Evolutionary conservation across 163 green algal species (phyloP).

Genomic region (Volvox carteri): DNA sequence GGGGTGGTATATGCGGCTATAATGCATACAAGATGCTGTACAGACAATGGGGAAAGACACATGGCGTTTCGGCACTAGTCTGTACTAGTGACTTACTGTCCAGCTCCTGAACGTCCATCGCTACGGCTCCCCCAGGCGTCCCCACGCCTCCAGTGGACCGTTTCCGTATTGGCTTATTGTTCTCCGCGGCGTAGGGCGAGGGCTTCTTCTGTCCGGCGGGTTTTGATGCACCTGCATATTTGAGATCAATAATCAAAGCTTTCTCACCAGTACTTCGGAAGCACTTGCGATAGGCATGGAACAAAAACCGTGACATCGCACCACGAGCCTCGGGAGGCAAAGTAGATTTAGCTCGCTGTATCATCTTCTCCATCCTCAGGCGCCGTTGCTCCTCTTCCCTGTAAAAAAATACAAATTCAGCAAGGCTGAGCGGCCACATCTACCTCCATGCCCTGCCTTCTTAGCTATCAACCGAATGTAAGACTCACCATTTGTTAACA

Average conservation of each 20-base stretch:
- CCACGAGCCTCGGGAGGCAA: slow-evolving; percentile 36
- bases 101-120: slow-evolving; percentile 19
- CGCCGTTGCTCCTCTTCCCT: slow-evolving; percentile 63
- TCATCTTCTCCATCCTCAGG: slow-evolving; percentile 59
- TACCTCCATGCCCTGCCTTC: not conserved
- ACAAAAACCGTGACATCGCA: too few relatives aligned
- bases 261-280: too few relatives aligned
- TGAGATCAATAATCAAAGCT: too few relatives aligned
- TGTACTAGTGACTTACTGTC: slow-evolving; percentile 40
- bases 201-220: slow-evolving; percentile 14
- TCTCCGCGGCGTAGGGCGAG: slow-evolving; percentile 29
- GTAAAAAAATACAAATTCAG: not conserved
- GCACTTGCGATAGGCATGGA: too few relatives aligned
- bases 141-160: not conserved
- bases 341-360: slow-evolving; percentile 47
- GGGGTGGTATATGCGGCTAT: too few relatives aligned
- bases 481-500: slow-evolving; percentile 43
- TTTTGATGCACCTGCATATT: not conserved
- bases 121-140: not conserved
- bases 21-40: not conserved
- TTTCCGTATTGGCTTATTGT: not conserved
- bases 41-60: too few relatives aligned
- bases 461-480: not conserved
- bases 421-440: not conserved
- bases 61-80: too few relatives aligned